These are phyloP conservation scores for Fagopyrum esculentum DNA, from an alignment of 148 eudicot genomes.

Conservation along the genomic window DNA sequence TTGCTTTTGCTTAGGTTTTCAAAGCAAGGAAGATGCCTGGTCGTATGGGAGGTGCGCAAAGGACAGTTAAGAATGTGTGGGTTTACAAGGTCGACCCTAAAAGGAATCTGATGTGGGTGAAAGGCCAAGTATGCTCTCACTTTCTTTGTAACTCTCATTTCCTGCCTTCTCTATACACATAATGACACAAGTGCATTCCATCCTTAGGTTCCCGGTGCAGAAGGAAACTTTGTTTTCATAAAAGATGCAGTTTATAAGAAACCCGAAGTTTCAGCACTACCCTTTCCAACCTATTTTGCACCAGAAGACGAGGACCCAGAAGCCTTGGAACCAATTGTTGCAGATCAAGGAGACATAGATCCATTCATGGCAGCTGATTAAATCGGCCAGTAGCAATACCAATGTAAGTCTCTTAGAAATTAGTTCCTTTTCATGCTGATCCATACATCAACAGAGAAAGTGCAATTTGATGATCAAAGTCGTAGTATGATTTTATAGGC, in stretches of 20 bases:
- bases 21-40: conserved; percentile 90
- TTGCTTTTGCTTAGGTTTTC: conserved; percentile 47
- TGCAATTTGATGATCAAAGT: conserved; percentile 9
- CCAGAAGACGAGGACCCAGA: conserved; percentile 57
- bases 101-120: conserved; percentile 90
- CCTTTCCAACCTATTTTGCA: conserved; percentile 80
- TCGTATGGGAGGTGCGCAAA: conserved; percentile 75
- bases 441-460: background rate
- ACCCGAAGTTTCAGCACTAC: conserved; percentile 59
- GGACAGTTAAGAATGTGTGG: conserved; percentile 85
- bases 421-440: background rate
- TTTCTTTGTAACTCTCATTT: background rate
- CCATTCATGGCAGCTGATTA: conserved; percentile 86
- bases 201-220: conserved; percentile 73
- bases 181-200: background rate
- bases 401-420: background rate
- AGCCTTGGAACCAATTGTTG: conserved; percentile 59
- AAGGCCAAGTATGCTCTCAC: conserved; percentile 60
- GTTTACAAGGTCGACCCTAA: conserved; percentile 82
- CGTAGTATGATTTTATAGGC: conserved; percentile 5
- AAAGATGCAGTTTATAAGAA: conserved; percentile 70
- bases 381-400: background rate
- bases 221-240: conserved; percentile 85
- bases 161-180: background rate
- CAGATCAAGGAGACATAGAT: conserved; percentile 84